These are phyloP conservation scores for Trametopsis cervina DNA, from an alignment of 768 basidiomycete species.

Conservation along the genomic window DNA sequence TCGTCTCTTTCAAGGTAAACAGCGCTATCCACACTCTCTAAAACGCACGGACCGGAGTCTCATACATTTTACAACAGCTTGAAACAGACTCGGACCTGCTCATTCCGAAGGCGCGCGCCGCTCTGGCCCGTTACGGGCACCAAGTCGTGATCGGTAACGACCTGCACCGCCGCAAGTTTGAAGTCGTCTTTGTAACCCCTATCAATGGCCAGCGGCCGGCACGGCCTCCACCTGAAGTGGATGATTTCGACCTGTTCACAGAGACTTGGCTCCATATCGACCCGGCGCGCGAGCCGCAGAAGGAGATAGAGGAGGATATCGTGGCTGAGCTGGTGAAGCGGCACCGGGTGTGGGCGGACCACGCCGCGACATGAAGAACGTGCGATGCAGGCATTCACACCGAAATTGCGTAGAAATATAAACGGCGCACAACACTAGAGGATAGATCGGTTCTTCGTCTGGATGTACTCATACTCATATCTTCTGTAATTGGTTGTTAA, in stretches of 20 bases:
- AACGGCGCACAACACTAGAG: neutral
- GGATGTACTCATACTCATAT: neutral
- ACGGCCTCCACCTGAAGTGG: constrained; percentile 15
- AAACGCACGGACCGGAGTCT: neutral
- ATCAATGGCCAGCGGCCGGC: constrained; percentile 16
- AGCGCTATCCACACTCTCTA: neutral
- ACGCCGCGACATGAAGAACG: no score
- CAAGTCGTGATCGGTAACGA: constrained; percentile 97
- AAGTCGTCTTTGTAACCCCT: constrained; percentile 86
- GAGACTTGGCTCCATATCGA: constrained; percentile 66
- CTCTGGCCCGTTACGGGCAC: constrained; percentile 91
- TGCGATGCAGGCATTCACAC: no score
- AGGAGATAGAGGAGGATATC: constrained; percentile 95
- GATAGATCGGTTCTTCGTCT: neutral
- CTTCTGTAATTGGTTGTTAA: neutral
- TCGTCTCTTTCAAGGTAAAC: constrained; percentile 93
- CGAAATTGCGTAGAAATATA: no score
- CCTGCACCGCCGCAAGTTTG: constrained; percentile 82
- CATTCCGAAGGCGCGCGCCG: constrained; percentile 83
- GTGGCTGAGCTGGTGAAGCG: constrained; percentile 65
- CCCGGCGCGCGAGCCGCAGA: constrained; percentile 23
- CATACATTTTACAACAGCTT: constrained; percentile 43
- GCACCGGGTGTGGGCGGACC: constrained; percentile 67
- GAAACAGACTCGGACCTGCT: constrained; percentile 84
- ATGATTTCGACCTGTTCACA: constrained; percentile 28